A percentile compares a stretch with the other conserved stretches of the same genome.
phyloP scores from a whole-genome alignment of 257 asterid genomes.

The Nicotiana undulata region DNA sequence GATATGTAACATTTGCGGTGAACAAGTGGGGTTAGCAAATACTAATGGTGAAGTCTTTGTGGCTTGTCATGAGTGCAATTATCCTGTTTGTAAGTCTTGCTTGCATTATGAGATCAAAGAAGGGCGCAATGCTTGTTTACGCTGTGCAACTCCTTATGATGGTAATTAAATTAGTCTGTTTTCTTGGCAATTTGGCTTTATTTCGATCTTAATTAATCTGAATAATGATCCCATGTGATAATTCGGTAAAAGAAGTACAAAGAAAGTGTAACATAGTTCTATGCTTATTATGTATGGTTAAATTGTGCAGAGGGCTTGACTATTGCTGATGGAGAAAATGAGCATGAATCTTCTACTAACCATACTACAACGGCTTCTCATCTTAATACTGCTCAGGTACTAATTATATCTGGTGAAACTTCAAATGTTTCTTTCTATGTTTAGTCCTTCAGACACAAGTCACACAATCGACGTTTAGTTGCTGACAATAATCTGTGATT shows the following conservation, averaged over 20 bases:
- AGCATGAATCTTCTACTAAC: constrained; percentile 32
- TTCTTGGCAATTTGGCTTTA: background rate
- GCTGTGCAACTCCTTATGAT: constrained; percentile 54
- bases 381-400: constrained; percentile 35
- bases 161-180: constrained; percentile 25
- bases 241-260: background rate
- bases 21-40: constrained; percentile 38
- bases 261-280: background rate
- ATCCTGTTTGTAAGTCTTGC: constrained; percentile 67
- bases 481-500: background rate
- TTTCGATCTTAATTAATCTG: background rate
- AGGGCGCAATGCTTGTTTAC: constrained; percentile 56
- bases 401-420: background rate
- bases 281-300: background rate
- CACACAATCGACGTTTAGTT: background rate
- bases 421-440: background rate
- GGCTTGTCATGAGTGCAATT: constrained; percentile 72
- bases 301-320: constrained; percentile 27
- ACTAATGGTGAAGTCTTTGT: constrained; percentile 60
- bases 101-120: constrained; percentile 64
- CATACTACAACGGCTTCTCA: constrained; percentile 32
- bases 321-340: constrained; percentile 16
- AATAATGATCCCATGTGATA: background rate
- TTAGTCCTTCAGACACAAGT: background rate
- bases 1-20: constrained; percentile 72